Evolutionary conservation across 345 rosid species (phyloP).

Genomic region (Eucalyptus grandis): DNA sequence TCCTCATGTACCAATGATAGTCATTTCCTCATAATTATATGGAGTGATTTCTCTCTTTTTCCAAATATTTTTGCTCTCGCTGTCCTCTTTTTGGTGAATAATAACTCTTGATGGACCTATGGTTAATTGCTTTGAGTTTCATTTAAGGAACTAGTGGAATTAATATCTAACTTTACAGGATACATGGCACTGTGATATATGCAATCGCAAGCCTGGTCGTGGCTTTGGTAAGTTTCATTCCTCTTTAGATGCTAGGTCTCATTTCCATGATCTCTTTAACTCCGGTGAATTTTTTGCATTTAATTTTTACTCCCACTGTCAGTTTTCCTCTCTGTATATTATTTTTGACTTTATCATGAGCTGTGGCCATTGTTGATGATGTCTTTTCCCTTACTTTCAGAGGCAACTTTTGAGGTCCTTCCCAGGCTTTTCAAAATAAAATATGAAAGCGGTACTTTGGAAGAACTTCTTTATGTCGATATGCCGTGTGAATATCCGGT

Average conservation of each 20-base stretch:
- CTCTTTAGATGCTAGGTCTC: not conserved
- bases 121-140: not conserved
- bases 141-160: not conserved
- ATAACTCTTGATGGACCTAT: not conserved
- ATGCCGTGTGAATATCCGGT: conserved; percentile 95
- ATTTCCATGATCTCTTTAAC: not conserved
- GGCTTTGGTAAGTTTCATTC: conserved; percentile 49
- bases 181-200: conserved; percentile 60
- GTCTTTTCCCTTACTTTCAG: conserved; percentile 20
- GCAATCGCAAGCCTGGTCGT: conserved; percentile 60
- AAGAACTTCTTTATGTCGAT: conserved; percentile 91
- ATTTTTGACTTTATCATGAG: not conserved
- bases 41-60: not conserved
- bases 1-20: not conserved
- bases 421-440: conserved; percentile 98
- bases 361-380: not conserved
- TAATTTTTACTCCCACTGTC: not conserved
- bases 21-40: not conserved
- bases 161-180: conserved; percentile 28
- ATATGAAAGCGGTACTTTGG: conserved; percentile 96
- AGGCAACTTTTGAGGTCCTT: conserved; percentile 95
- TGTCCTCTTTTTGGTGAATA: not conserved
- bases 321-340: not conserved
- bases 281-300: not conserved
- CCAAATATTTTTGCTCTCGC: not conserved